Evolutionary conservation across 139 green algal genomes (phyloP).

Genomic region (Chlamydomonas sp.): DNA sequence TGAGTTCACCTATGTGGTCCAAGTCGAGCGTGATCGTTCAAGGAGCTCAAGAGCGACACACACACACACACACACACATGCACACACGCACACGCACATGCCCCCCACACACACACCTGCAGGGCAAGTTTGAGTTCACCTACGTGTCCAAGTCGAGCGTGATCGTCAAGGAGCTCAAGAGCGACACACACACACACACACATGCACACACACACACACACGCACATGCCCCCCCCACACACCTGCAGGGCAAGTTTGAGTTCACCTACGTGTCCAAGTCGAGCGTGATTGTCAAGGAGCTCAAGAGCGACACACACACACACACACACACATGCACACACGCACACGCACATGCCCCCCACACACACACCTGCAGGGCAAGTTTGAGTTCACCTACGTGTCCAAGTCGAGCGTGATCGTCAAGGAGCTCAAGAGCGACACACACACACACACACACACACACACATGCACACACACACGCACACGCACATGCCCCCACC

Average conservation of each 20-base stretch:
- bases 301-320: conserved; percentile 48
- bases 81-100: not conserved
- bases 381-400: conserved; percentile 80
- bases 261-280: conserved; percentile 73
- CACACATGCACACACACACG: not conserved
- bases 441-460: not conserved
- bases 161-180: conserved; percentile 66
- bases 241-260: conserved; percentile 71
- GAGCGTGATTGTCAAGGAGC: conserved; percentile 62
- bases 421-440: conserved; percentile 51
- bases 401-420: conserved; percentile 61
- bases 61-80: not conserved
- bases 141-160: conserved; percentile 62
- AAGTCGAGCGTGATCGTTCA: conserved; percentile 60
- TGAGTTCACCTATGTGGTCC: conserved; percentile 75
- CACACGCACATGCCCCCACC: too few relatives aligned
- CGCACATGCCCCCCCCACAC: not conserved
- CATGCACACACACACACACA: not conserved
- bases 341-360: too few relatives aligned
- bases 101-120: conserved; percentile 4
- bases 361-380: conserved; percentile 45
- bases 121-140: conserved; percentile 75
- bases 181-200: conserved; percentile 30
- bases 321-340: not conserved
- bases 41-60: conserved; percentile 38